Base-by-base conservation (phyloP, 202 grass and related monocot genomes). In the Elaeis oleifera region DNA sequence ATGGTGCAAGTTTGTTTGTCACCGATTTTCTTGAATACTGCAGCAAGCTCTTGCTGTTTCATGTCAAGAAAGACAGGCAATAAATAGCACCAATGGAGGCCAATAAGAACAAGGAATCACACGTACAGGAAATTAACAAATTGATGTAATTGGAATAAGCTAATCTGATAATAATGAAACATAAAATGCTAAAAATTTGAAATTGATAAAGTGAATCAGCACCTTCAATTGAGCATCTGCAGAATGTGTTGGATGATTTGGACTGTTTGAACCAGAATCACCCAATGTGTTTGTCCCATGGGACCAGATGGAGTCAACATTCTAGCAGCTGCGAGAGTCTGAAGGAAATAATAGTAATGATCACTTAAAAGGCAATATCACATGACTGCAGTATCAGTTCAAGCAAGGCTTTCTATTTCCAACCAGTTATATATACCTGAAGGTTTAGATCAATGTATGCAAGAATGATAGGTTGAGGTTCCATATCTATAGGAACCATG, bases 381-480 rank as follows among this genome's bases (percentile, higher is more conserved):
- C 36, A 44, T 44, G 36, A 44, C 36, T 13, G 11, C 9, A 44
- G 2, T 44, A 44, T 13, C 36, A 44, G 36, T 44, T 44, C 36
- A 44, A 44, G 7, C 7, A 44, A 44, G 36, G 9, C 36, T 44
- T 44, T 14, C 1, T 44, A 3, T 44, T 44, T 44, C 9, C 36
- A 44, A 44, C 36, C 11, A 3, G 9, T 44, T 11, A 44, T 81
- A 99, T 44, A 44, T 81, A 99, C 94, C 94, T 99, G 94, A 75
- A 99, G 94, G 78, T 99, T 99, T 64, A 99, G 82, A 71, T 99
- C 94, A 79, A 99, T 99, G 27, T 99, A 99, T 50, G 94, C 94
- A 44, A 99, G 80, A 84, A 99, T 99, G 71, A 99, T 99, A 31
- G 94, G 94, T 72, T 99, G 94, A 75, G 94, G 94, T 66, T 99